These are phyloP conservation scores for Saprolegnia diclina DNA, from an alignment of 352 stramenopile species.

Conservation along the genomic window DNA sequence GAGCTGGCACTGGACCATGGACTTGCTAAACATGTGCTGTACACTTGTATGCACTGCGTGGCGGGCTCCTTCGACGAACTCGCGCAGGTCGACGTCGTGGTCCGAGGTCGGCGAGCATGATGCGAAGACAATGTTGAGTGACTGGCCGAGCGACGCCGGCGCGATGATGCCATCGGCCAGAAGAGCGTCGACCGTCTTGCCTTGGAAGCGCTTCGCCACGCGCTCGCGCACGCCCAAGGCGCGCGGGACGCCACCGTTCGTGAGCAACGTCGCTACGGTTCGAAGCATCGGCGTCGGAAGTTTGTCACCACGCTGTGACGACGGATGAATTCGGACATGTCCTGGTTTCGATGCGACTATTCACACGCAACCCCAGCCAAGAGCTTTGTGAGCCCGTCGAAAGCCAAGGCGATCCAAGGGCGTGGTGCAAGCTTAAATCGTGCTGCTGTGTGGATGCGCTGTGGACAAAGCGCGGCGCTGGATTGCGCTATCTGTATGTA, in stretches of 20 bases:
- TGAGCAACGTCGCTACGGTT: neutral
- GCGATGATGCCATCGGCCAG: conserved; percentile 9
- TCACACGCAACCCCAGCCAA: too few species aligned
- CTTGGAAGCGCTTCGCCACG: conserved; percentile 7
- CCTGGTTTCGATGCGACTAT: too few species aligned
- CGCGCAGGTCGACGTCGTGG: conserved; percentile 5
- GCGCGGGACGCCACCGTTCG: conserved; percentile 8
- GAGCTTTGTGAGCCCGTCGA: too few species aligned
- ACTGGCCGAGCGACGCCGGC: neutral
- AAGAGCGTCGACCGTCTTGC: neutral
- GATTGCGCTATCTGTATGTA: too few species aligned
- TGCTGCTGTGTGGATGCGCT: too few species aligned
- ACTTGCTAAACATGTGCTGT: conserved; percentile 12
- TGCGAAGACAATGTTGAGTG: conserved; percentile 6
- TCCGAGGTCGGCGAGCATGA: neutral
- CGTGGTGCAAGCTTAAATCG: too few species aligned
- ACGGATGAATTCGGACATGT: too few species aligned
- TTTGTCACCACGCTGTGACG: neutral
- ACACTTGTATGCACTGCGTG: conserved; percentile 5
- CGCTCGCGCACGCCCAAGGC: neutral
- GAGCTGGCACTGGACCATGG: conserved; percentile 9
- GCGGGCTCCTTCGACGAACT: neutral
- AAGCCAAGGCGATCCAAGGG: too few species aligned
- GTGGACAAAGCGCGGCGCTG: too few species aligned
- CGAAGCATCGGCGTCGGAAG: neutral